Percentiles rank a stretch among this genome's conserved stretches.
phyloP scores from a whole-genome alignment of 1,139 yeast species.

The Yamadazyma jaroonii region DNA sequence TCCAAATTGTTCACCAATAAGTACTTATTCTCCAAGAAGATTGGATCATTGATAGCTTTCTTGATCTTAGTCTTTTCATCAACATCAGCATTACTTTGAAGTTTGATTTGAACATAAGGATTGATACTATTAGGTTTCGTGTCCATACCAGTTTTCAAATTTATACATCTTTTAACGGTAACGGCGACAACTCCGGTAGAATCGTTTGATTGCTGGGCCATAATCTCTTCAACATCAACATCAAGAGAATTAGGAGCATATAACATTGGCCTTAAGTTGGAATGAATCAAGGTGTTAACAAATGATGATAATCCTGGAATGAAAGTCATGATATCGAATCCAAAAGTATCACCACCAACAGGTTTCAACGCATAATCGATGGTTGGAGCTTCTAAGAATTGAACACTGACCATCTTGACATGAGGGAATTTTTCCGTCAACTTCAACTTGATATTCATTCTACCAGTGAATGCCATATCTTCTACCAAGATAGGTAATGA shows the following conservation, averaged over 20 bases:
- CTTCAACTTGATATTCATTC: constrained; percentile 63
- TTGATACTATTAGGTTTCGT: constrained; percentile 48
- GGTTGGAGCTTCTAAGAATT: constrained; percentile 71
- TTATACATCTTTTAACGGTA: constrained; percentile 52
- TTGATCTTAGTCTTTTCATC: constrained; percentile 56
- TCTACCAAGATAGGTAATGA: constrained; percentile 74
- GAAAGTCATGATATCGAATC: constrained; percentile 78
- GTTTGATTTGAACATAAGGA: constrained; percentile 54
- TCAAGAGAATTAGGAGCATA: constrained; percentile 83
- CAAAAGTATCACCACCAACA: constrained; percentile 84
- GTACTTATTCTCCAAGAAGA: constrained; percentile 64
- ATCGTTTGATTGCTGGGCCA: constrained; percentile 61
- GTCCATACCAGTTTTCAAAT: constrained; percentile 40
- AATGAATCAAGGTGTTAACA: constrained; percentile 66
- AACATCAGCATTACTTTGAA: constrained; percentile 43
- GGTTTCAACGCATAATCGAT: constrained; percentile 80
- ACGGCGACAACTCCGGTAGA: constrained; percentile 68
- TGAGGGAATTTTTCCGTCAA: constrained; percentile 69
- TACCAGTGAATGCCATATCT: constrained; percentile 72
- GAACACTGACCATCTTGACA: constrained; percentile 65
- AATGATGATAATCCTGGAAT: constrained; percentile 77
- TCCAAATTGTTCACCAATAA: constrained; percentile 57
- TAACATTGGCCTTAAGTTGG: constrained; percentile 70
- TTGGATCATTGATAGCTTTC: constrained; percentile 52
- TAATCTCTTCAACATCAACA: constrained; percentile 66